A percentile compares a stretch with the other conserved stretches of the same genome.
These are phyloP conservation scores for Sporisorium reilianum DNA, from an alignment of 1,284 basidiomycete species.

Conservation along the genomic window DNA sequence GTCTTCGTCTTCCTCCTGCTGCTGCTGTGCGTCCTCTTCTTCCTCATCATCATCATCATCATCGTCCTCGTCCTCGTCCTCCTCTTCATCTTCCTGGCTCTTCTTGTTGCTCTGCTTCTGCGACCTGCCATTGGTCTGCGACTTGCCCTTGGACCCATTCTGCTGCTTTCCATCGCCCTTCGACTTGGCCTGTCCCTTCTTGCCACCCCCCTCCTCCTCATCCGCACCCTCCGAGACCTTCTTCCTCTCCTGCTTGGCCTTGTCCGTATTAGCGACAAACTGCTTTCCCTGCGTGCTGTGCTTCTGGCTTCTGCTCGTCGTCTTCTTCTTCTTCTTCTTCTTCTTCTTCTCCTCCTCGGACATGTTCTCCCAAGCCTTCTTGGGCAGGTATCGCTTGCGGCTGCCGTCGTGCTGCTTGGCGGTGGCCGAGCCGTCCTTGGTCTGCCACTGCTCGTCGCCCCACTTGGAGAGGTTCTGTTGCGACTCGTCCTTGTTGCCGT, in stretches of 20 bases:
- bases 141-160: slow-evolving; percentile 8
- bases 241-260: slow-evolving; percentile 39
- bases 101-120: slow-evolving; percentile 13
- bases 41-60: slow-evolving; percentile 22
- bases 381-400: slow-evolving; percentile 45
- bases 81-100: slow-evolving; percentile 17
- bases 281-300: slow-evolving; percentile 46
- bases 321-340: slow-evolving; percentile 43
- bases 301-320: no score
- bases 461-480: slow-evolving; percentile 45
- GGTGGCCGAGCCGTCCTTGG: slow-evolving; percentile 43
- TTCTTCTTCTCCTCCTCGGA: slow-evolving; percentile 45
- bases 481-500: slow-evolving; percentile 43
- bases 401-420: slow-evolving; percentile 44
- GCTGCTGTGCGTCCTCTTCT: slow-evolving; percentile 10
- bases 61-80: slow-evolving; percentile 15
- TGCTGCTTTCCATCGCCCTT: slow-evolving; percentile 12
- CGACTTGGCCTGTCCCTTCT: slow-evolving; percentile 15
- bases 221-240: slow-evolving; percentile 20
- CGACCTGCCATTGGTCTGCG: slow-evolving; percentile 12
- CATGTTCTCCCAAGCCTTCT: slow-evolving; percentile 55
- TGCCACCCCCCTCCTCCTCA: slow-evolving; percentile 10
- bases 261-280: slow-evolving; percentile 35
- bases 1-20: slow-evolving; percentile 15
- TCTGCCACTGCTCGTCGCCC: slow-evolving; percentile 50